These are phyloP conservation scores for Solanum habrochaites DNA, from an alignment of 257 asterid genomes.

Conservation along the genomic window DNA sequence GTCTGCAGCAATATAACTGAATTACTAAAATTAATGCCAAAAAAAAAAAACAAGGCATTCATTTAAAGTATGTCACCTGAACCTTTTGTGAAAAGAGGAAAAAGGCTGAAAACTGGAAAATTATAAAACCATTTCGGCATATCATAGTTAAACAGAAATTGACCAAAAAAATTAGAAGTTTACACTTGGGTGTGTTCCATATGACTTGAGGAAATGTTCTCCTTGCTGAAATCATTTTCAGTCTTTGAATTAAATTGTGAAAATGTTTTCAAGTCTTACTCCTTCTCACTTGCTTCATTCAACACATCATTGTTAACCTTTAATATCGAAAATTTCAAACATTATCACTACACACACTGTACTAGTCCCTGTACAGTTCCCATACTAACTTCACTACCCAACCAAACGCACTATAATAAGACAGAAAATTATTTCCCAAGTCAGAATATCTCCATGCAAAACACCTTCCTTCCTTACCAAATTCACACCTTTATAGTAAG, in stretches of 20 bases:
- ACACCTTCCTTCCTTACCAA: neutral
- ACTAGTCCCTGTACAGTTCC: neutral
- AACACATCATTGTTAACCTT: neutral
- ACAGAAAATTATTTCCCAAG: neutral
- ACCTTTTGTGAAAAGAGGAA: neutral
- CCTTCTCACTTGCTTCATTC: neutral
- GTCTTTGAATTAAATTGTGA: neutral
- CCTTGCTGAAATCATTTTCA: neutral
- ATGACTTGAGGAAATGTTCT: neutral
- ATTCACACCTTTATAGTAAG: neutral
- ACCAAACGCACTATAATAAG: neutral
- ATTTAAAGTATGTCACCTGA: neutral
- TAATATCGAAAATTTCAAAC: neutral
- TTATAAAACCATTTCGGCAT: neutral
- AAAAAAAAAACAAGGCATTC: neutral
- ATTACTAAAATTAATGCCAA: neutral
- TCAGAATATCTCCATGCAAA: neutral
- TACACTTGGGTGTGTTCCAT: neutral
- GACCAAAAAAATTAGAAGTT: too few species aligned
- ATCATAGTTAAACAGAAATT: neutral
- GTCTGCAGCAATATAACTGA: neutral
- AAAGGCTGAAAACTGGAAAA: neutral
- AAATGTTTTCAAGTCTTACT: neutral
- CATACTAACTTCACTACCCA: neutral
- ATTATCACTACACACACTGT: neutral